Evolutionary conservation across 2,329 filamentous ascomycete genomes (phyloP), one percentile per base, ranked within the genome.

Genomic region (Aureobasidium sp.): DNA sequence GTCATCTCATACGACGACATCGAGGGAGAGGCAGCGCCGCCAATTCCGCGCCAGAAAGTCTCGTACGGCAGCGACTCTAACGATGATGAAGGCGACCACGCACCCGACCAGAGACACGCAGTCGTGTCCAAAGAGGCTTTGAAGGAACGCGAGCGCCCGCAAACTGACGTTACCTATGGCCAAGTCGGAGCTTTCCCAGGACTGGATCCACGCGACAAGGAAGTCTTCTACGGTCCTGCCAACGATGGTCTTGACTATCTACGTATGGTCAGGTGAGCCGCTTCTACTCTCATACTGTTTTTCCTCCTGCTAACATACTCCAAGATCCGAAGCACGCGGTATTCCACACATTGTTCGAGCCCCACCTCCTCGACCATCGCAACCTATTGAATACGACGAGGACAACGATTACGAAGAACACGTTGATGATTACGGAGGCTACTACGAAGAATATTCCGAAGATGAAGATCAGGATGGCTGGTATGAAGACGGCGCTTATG

Each of bases 401-500:
- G 40, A 56, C 15, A 86, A 83, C 69, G 76, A 82, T 42, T 75
- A 80, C 71, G 66, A 78, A 40, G 69, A 75, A 18, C 67, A 70
- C 48, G 71, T 75, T 48, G 73, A 73, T 18, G 74, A 76, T 31
- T 74, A 80, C 62, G 73, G 77, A 25, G 71, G 74, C 40, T 82
- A 86, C 48, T 89, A 89, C 72, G 73, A 82, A 11, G 84, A 85
- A 62, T 87, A 62, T 13, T 10, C 36, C 1, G 47, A 53, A 23
- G 25, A 10, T 13, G 36, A 53, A n/a, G 25, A 91, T 71, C 80
- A 83, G 27, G 80, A 86, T 64, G 92, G 91, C 15, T 90, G 88
- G 73, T 96, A 93, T 75, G 82, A 89, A 20, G 93, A 97, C 71
- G 94, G 94, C 56, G 92, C 93, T 43, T 97, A 94, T 76, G 88